Conservation (phyloP, 768 basidiomycete species). For the Zangia roseola region DNA sequence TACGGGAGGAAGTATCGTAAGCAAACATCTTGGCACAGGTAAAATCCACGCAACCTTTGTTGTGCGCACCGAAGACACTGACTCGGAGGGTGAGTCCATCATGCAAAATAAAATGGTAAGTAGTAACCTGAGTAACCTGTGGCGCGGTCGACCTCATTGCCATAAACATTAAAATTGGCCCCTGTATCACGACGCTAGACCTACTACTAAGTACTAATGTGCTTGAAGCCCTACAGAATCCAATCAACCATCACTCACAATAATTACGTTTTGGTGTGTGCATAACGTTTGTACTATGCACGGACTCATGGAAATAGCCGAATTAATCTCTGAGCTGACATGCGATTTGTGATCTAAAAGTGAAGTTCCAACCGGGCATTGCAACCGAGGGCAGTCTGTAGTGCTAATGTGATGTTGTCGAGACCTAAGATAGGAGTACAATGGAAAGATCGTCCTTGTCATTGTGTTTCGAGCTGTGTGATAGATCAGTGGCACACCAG, state of each 20-base stretch:
- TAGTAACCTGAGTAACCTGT: background rate
- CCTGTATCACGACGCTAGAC: background rate
- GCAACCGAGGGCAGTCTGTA: too few relatives aligned
- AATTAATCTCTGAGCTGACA: too few relatives aligned
- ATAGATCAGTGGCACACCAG: constrained; percentile 1
- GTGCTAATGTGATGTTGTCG: too few relatives aligned
- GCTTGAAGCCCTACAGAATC: too few relatives aligned
- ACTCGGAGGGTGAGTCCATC: constrained; percentile 19
- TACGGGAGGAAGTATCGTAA: constrained; percentile 24
- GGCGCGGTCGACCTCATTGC: background rate
- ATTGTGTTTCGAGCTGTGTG: background rate
- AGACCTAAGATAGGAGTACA: too few relatives aligned
- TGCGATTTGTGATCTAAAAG: too few relatives aligned
- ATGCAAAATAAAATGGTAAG: background rate
- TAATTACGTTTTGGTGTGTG: too few relatives aligned
- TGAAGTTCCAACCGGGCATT: too few relatives aligned
- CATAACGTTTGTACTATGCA: too few relatives aligned
- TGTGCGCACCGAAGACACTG: constrained; percentile 28
- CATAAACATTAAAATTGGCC: background rate
- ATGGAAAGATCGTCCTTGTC: background rate
- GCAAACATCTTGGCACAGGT: background rate
- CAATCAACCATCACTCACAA: too few relatives aligned
- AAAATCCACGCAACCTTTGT: constrained; percentile 41
- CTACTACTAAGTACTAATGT: too few relatives aligned
- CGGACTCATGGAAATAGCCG: too few relatives aligned